phyloP scores from a whole-genome alignment of 305 asterid genomes.

The Fraxinus floribunda region DNA sequence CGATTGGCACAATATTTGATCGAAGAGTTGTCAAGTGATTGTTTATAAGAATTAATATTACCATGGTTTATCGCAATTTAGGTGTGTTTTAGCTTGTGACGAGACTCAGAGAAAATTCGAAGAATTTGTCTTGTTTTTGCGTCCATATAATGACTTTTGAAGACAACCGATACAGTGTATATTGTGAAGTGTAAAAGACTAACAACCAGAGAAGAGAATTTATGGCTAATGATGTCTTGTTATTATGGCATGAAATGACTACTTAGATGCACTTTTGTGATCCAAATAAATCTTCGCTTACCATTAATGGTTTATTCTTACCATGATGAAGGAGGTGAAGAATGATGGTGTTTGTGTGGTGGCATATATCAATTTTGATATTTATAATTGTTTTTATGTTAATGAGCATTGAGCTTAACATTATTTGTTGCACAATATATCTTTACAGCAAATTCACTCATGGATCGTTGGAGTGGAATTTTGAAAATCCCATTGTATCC shows the following conservation, averaged over 20 bases:
- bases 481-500: slow-evolving; percentile 68
- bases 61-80: background rate
- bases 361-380: background rate
- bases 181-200: background rate
- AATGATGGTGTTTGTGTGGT: background rate
- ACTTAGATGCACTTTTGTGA: background rate
- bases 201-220: background rate
- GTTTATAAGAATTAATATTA: background rate
- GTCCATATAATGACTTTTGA: background rate
- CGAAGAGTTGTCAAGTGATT: background rate
- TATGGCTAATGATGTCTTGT: background rate
- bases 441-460: slow-evolving; percentile 27
- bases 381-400: background rate
- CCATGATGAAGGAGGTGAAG: background rate
- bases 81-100: background rate
- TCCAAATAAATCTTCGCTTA: background rate
- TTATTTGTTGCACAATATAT: background rate
- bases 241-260: background rate
- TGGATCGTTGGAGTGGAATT: slow-evolving; percentile 90
- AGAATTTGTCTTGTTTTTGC: background rate
- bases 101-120: background rate
- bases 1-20: background rate
- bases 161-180: background rate
- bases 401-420: slow-evolving; percentile 5
- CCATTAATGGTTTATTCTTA: background rate